phyloP scores from a whole-genome alignment of 176 grass and related monocot genomes.

The Poa annua region DNA sequence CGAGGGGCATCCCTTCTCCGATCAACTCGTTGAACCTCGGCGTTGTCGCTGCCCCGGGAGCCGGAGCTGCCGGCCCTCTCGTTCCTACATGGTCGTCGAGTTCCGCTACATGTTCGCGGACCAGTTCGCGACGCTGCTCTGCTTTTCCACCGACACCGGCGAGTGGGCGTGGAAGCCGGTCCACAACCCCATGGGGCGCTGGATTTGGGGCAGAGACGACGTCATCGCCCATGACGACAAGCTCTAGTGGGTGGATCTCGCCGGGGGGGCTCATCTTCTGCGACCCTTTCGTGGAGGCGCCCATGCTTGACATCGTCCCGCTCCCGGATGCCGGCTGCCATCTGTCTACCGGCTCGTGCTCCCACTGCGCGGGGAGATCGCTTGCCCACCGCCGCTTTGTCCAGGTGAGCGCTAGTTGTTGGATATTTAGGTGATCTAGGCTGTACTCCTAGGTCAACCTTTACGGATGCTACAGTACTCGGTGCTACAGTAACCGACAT shows the following conservation, averaged over 20 bases:
- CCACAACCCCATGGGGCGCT: background rate
- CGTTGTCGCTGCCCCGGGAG: background rate
- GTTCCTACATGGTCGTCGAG: conserved; percentile 17
- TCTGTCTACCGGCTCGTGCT: background rate
- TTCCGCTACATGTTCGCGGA: conserved; percentile 18
- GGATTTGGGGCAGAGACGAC: conserved; percentile 14
- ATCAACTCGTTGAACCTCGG: background rate
- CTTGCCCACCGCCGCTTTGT: conserved; percentile 5
- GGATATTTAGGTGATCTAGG: too few species aligned
- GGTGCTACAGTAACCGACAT: too few species aligned
- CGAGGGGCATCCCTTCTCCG: background rate
- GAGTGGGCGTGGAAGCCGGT: conserved; percentile 3
- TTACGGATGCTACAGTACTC: too few species aligned
- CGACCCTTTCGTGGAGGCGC: conserved; percentile 13
- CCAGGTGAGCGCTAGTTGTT: conserved; percentile 12
- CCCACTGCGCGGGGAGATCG: conserved; percentile 11
- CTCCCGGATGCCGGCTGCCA: background rate
- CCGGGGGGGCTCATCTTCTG: conserved; percentile 20
- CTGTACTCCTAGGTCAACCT: too few species aligned
- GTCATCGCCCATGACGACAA: conserved; percentile 8
- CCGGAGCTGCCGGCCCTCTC: background rate
- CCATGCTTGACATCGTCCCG: background rate
- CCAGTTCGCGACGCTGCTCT: conserved; percentile 5
- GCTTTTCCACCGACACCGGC: conserved; percentile 23
- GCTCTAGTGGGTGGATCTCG: conserved; percentile 20